A percentile compares a stretch with the other conserved stretches of the same genome.
Evolutionary conservation across 495 filamentous ascomycete genomes (phyloP).

Genomic region (Niebla homalea): DNA sequence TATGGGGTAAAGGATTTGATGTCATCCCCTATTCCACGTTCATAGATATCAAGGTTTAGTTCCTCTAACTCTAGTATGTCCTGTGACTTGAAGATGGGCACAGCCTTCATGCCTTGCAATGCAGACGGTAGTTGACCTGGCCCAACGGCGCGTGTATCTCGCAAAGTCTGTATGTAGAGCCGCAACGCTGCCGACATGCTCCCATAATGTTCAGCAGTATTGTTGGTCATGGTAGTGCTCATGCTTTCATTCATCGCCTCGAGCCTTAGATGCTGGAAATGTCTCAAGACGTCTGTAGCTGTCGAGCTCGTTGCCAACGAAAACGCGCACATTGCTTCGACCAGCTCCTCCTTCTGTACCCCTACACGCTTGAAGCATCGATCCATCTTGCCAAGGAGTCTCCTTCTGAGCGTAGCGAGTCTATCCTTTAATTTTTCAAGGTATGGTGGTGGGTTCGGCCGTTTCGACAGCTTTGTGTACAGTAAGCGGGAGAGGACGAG

Average conservation of each 20-base stretch:
- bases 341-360: slow-evolving; percentile 38
- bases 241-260: slow-evolving; percentile 51
- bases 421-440: slow-evolving; percentile 50
- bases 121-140: slow-evolving; percentile 60
- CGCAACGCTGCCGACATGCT: slow-evolving; percentile 49
- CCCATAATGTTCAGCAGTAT: slow-evolving; percentile 18
- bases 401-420: slow-evolving; percentile 43
- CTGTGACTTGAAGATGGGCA: slow-evolving; percentile 54
- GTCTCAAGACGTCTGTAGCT: slow-evolving; percentile 61
- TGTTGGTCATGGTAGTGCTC: slow-evolving; percentile 17
- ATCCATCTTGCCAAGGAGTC: slow-evolving; percentile 54
- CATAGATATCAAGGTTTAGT: slow-evolving; percentile 68
- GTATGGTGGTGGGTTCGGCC: slow-evolving; percentile 35
- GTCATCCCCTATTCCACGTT: slow-evolving; percentile 70
- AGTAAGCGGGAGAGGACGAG: slow-evolving; percentile 62
- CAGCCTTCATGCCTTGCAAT: slow-evolving; percentile 52
- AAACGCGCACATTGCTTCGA: slow-evolving; percentile 67
- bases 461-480: slow-evolving; percentile 49
- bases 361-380: slow-evolving; percentile 44
- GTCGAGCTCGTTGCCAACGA: slow-evolving; percentile 72
- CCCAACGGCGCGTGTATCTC: slow-evolving; percentile 59
- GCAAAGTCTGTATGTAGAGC: slow-evolving; percentile 64
- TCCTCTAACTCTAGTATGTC: slow-evolving; percentile 52
- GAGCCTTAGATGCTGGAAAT: slow-evolving; percentile 66
- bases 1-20: slow-evolving; percentile 81